Conservation (phyloP, 345 rosid genomes). For the Acer saccharum region DNA sequence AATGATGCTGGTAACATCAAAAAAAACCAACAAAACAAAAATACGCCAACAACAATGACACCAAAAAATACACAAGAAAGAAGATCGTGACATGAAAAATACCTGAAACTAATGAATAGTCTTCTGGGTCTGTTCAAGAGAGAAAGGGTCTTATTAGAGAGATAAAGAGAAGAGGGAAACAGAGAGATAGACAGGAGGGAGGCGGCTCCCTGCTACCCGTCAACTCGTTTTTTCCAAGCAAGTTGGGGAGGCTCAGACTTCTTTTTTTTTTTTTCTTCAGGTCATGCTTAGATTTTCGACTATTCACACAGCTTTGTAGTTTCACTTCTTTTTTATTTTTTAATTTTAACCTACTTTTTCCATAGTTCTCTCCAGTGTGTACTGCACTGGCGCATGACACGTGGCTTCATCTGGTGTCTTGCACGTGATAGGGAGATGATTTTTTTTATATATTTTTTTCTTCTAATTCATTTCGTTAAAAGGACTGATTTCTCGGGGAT, state of each 20-base stretch:
- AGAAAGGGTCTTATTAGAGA: neutral
- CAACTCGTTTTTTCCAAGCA: conserved; percentile 40
- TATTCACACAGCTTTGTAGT: neutral
- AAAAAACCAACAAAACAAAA: conserved; percentile 3
- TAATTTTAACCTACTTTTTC: neutral
- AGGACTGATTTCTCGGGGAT: neutral
- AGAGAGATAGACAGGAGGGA: conserved; percentile 1
- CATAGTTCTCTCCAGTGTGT: neutral
- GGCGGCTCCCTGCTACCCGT: conserved; percentile 31
- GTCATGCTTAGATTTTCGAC: conserved; percentile 11
- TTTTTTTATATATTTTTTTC: neutral
- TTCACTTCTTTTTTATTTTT: neutral
- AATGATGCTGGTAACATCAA: neutral
- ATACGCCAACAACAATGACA: conserved; percentile 15
- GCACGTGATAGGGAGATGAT: neutral
- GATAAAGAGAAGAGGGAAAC: neutral
- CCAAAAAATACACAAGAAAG: neutral
- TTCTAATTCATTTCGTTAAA: too few species aligned
- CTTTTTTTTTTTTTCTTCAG: neutral
- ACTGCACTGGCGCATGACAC: neutral
- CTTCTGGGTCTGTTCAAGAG: neutral
- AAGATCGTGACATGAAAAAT: neutral
- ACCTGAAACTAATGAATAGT: conserved; percentile 24
- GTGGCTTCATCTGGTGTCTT: conserved; percentile 1
- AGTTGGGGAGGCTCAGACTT: conserved; percentile 26